Evolutionary conservation across 306 rosid species (phyloP), one percentile per base, ranked within the genome.

Genomic region (Quercus parvula): DNA sequence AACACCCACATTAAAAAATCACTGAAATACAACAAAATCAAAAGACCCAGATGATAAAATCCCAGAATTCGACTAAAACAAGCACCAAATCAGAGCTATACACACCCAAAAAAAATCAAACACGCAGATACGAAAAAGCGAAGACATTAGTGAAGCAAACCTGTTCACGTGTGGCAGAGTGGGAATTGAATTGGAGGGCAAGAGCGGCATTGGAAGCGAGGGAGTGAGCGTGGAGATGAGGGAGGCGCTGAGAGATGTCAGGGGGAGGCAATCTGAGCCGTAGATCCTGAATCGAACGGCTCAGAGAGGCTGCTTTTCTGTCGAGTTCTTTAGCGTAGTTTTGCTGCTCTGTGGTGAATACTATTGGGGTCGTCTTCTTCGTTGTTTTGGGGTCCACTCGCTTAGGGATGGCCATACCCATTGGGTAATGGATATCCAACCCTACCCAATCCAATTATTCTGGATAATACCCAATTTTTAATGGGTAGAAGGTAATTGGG

Each of bases 191-290:
- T 19, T 89, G 91, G 79, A 89, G 88, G n/a, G 89, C 85, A 44
- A 89, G 89, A 80, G 83, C 89, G 54, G 94, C 96, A 69, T 86
- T 92, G 81, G 99, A 94, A 70, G 99, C 99, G 49, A 95, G 85
- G 49, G 98, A 87, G 76, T 95, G 98, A 0, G 98, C 99, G 70
- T 92, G 99, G 71, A 95, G 97, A 70, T 92, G 96, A 76, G 99
- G 99, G 30, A 95, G 99, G 63, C 99, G 91, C 46, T 91, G 94
- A 2, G 99, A 91, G 28, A 95, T 90, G 66, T 92, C 93, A 1
- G 88, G 97, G 1, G 99, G 99, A 80, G 99, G 99, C 20, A 95
- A 78, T 78, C 98, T 82, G 22, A 85, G 85, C 10, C 99, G 98
- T 70, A 95, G 92, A 89, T 92, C 98, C 2, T 89, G 91, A 86